Evolutionary conservation across 2,329 filamentous ascomycete genomes (phyloP).

Genomic region (Colletotrichum lupini): DNA sequence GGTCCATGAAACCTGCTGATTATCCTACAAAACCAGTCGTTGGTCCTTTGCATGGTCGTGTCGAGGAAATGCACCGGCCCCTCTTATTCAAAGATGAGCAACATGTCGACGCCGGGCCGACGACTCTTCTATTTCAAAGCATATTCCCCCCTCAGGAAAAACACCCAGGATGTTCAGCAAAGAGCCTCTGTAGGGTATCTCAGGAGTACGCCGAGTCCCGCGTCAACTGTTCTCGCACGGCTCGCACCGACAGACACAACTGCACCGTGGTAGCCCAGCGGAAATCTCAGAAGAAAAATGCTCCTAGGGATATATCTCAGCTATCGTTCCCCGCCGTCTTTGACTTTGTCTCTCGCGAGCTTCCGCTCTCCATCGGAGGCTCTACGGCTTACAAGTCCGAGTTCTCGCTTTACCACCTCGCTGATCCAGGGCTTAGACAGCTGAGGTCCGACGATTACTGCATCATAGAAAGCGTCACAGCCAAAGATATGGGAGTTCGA

Average conservation of each 20-base stretch:
- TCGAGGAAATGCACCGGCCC: neutral
- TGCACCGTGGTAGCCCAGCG: conserved; percentile 2
- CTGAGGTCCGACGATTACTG: no score
- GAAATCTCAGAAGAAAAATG: neutral
- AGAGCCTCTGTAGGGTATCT: neutral
- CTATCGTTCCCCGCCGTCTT: neutral
- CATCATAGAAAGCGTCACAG: neutral
- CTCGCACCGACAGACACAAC: neutral
- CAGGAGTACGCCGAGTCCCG: conserved; percentile 2
- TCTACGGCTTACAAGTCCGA: neutral
- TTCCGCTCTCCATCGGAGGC: neutral
- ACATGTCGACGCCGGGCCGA: neutral
- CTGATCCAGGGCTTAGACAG: neutral
- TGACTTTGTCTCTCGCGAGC: neutral
- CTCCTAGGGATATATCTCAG: neutral
- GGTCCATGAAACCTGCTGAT: neutral
- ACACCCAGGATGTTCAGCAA: neutral
- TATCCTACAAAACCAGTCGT: neutral
- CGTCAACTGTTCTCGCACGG: neutral
- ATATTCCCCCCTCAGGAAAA: neutral
- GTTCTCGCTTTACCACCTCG: neutral
- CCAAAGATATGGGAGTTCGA: neutral
- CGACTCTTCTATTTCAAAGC: neutral
- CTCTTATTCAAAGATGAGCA: neutral
- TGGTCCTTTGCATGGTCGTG: neutral